A percentile compares a stretch with the other conserved stretches of the same genome.
phyloP scores from a whole-genome alignment of 805 yeast genomes.

The Vanderwaltozyma yarrowii region DNA sequence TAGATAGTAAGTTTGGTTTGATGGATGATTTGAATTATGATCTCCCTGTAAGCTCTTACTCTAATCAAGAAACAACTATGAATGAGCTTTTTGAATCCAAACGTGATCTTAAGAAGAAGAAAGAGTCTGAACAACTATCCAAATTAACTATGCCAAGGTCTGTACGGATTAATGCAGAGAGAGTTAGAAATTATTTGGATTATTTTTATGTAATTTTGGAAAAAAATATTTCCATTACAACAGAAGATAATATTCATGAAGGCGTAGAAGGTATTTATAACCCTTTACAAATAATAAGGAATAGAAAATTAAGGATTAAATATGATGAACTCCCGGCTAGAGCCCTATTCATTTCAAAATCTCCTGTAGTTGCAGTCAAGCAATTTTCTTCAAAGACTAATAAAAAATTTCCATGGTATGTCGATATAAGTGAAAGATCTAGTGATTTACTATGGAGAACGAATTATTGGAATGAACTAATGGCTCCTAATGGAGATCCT shows the following conservation, averaged over 20 bases:
- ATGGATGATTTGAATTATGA: slow-evolving; percentile 25
- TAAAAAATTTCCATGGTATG: slow-evolving; percentile 47
- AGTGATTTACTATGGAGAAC: slow-evolving; percentile 47
- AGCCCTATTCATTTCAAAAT: slow-evolving; percentile 34
- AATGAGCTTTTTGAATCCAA: neutral
- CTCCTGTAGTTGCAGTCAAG: slow-evolving; percentile 47
- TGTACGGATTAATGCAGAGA: slow-evolving; percentile 23
- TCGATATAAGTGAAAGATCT: slow-evolving; percentile 47
- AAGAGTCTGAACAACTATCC: neutral
- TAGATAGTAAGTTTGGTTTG: slow-evolving; percentile 21
- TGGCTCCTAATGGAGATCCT: slow-evolving; percentile 19
- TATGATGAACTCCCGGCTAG: slow-evolving; percentile 33
- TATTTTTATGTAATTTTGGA: slow-evolving; percentile 41
- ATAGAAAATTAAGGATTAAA: slow-evolving; percentile 48
- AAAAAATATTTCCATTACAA: slow-evolving; percentile 27
- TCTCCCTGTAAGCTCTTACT: neutral
- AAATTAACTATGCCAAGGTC: slow-evolving; percentile 8
- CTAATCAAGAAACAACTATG: neutral
- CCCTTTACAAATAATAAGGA: slow-evolving; percentile 74
- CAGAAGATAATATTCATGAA: slow-evolving; percentile 25
- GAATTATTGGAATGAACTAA: slow-evolving; percentile 25
- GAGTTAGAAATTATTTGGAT: slow-evolving; percentile 31
- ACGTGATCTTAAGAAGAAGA: neutral
- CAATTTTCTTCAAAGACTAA: slow-evolving; percentile 45
- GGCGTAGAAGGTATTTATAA: slow-evolving; percentile 64